Base-by-base conservation (phyloP, 352 stramenopile genomes). In the Globisporangium spinosum region DNA sequence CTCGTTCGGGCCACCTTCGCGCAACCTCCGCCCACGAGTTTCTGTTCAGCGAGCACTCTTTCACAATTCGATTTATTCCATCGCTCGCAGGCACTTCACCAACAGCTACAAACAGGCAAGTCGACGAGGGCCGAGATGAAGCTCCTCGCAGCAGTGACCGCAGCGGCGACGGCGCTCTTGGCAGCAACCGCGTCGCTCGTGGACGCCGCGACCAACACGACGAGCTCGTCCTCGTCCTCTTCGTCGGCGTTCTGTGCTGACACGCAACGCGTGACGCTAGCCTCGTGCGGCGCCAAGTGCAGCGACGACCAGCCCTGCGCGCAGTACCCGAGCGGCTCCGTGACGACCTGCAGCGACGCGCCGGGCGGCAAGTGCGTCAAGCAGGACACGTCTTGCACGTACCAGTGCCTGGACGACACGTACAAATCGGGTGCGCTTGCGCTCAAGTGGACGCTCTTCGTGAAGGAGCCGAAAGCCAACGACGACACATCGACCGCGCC, bases 391-490 rank as follows among this genome's bases (percentile, higher is more conserved):
- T 64, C 64, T 2, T 94, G 85, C 76, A 83, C 77, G 49, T 92
- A 79, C 71, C 85, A 94, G 72, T 94, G 85, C 65, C 73, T 94
- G 4, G 35, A 51, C 20, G 58, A 75, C 12, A 71, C 80, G 7
- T 93, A 84, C 76, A 88, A 87, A 64, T 62, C 72, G 5, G 43
- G 70, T 4, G n/a, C 55, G 20, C 62, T 62, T 4, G n/a, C 55
- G 22, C 64, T 62, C 32, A 87, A 88, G 65, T 84, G 81, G 65
- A 91, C 77, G 56, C 73, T 94, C n/a, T 91, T 91, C 56, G 72
- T 92, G 7, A 92, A 94, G 67, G 73, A 86, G 0, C 83, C 83
- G 0, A 65, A 60, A 45, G 59, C 68, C n/a, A 73, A 63, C 35
- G 67, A 71, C 23, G 2, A 49, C 25, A 89, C 85, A 61, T 77